Conservation (phyloP, 441 rosid species). For the Pelargonium cotyledonis region DNA sequence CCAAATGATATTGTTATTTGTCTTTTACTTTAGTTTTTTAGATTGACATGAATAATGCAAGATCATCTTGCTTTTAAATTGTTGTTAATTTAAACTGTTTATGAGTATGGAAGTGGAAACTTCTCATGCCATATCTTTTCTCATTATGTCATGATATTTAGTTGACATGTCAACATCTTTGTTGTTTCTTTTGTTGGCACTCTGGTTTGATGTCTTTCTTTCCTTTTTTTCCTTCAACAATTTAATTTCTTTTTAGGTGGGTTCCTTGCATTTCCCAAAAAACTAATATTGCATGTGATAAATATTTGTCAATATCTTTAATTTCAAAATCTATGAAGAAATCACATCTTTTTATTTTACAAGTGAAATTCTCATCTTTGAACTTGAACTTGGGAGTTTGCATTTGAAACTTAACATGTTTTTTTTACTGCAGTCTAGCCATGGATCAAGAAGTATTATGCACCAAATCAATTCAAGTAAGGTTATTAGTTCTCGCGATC, state of each 20-base stretch:
- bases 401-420: neutral
- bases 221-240: neutral
- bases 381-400: neutral
- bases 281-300: too few relatives aligned
- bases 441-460: constrained; percentile 29
- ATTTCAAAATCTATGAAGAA: neutral
- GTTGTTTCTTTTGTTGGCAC: neutral
- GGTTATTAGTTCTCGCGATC: constrained; percentile 24
- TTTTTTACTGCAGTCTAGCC: constrained; percentile 35
- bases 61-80: neutral
- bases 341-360: neutral
- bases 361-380: neutral
- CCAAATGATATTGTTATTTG: neutral
- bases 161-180: neutral
- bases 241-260: neutral
- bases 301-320: neutral
- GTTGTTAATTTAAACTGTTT: neutral
- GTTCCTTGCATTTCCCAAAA: too few relatives aligned
- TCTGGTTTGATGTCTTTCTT: neutral
- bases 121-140: neutral
- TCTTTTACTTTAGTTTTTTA: neutral
- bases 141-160: neutral
- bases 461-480: constrained; percentile 31
- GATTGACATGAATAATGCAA: neutral
- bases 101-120: neutral